Base-by-base conservation (phyloP, 495 filamentous ascomycete genomes). In the Astrocystis sublimbata region DNA sequence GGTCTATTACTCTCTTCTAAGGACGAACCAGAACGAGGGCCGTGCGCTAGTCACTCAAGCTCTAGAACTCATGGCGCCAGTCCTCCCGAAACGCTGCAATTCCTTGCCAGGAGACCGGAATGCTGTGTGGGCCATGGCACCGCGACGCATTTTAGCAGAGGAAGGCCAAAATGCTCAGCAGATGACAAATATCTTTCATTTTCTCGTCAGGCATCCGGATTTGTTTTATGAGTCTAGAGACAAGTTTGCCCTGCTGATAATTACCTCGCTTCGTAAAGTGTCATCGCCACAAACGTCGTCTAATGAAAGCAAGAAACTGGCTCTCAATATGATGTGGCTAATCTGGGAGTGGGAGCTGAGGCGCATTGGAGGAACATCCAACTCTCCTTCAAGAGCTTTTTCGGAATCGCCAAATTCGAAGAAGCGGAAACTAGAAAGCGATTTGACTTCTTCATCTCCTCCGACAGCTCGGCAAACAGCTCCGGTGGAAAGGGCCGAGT, bases 101-200 rank as follows among this genome's bases (percentile, higher is more conserved):
- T 65, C 75, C 8, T 66, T 73, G 6, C 74, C 77, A 6, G 77
- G 76, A 36, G 81, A 84, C 30, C 68, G 79, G 21, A 83, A 81
- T 58, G 71, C 77, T 1, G 78, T 92, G 26, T 98, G 94, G 96
- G 91, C 93, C 2, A 88, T 90, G 65, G 92, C 93, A 75, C 92
- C 96, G 28, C 86, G 92, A 33, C 90, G 91, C 26, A 97, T 98
- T 51, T 76, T 99, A 52, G 87, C 91, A 7, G 96, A 99, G 74
- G 96, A 99, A 72, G 92, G 89, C n/a, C 90, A 92, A 63, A 99
- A 99, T 65, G 81, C 93, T 58, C 93, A 96, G 75, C 96, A 98
- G 76, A 88, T 97, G 73, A 97, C 92, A 35, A 92, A 90, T 74
- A 98, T 99, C 65, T 98, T 97, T 74, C 89, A 97, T 66, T 99